Evolutionary conservation across 768 basidiomycete genomes (phyloP), one percentile per base, ranked within the genome.

Genomic region (Cystobasidium ongulense): DNA sequence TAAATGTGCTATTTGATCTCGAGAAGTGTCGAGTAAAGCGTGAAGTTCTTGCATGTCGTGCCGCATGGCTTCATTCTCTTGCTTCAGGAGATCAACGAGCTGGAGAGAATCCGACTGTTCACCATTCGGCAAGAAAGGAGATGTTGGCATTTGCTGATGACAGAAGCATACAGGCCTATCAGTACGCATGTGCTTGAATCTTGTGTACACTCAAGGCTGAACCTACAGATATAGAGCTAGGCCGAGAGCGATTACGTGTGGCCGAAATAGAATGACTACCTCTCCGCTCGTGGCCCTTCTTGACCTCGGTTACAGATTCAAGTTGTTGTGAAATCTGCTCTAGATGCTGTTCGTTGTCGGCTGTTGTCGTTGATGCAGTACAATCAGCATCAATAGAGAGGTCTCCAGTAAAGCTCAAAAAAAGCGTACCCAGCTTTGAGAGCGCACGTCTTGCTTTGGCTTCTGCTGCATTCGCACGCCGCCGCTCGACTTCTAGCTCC

Each of bases 401-500:
- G 5, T 29, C 8, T 11, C 57, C 57, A 38, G 8, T 21, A 10
- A 5, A 4, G n/a, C 63, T 13, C 2, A 25, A 10, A 27, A 3
- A 3, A 10, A 11, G 63, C 74, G 7, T 35, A 70, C 66, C 41
- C 53, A 75, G 36, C 27, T 63, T 54, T 18, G 41, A 46, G 10
- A 62, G 15, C 15, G 74, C 74, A 1, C 68, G n/a, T 18, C 68
- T 38, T 10, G 88, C 83, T 38, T 88, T 86, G 7, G 84, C 82
- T 77, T 93, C 92, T 10, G 90, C 88, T 38, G 86, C 78, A 50
- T 86, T 84, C 1, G 89, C 88, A 52, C 88, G 83, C 73, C 88
- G 86, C 11, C 85, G 81, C 76, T 91, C 89, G 64, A 84, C 84
- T 70, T 90, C 88, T 29, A 88, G 84, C 79, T 94, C 92, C 80